phyloP scores from a whole-genome alignment of 768 basidiomycete genomes.

The Lyophyllum shimeji region DNA sequence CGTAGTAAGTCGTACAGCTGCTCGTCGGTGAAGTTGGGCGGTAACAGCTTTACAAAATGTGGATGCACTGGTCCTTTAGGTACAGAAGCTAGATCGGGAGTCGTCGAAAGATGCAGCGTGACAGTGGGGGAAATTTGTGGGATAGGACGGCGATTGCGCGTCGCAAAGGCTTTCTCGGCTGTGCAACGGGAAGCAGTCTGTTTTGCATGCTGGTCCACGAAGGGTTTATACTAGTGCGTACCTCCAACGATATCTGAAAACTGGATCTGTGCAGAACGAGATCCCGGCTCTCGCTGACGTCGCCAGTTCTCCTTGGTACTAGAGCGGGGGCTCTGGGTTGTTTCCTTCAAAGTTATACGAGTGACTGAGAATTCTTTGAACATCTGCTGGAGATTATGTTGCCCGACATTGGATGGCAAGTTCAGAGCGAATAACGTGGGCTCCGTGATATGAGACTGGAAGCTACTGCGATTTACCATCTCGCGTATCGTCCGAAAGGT shows the following conservation, averaged over 20 bases:
- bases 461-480: not conserved
- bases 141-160: not conserved
- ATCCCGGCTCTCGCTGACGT: not conserved
- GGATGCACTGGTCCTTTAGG: not conserved
- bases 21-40: not conserved
- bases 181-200: too few species aligned
- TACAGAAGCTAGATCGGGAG: too few species aligned
- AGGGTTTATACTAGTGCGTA: not conserved
- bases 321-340: not conserved
- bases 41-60: constrained; percentile 2
- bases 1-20: constrained; percentile 4
- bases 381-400: not conserved
- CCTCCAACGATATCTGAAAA: not conserved
- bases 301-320: not conserved
- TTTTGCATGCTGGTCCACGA: not conserved
- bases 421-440: constrained; percentile 1
- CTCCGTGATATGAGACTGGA: not conserved
- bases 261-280: not conserved
- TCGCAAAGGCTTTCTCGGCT: constrained; percentile 7
- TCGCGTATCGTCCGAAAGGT: not conserved
- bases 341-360: not conserved
- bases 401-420: not conserved
- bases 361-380: not conserved
- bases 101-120: not conserved
- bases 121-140: not conserved